A percentile compares a stretch with the other conserved stretches of the same genome.
Evolutionary conservation across 2,329 filamentous ascomycete species (phyloP).

Genomic region (Beauveria brongniartii): DNA sequence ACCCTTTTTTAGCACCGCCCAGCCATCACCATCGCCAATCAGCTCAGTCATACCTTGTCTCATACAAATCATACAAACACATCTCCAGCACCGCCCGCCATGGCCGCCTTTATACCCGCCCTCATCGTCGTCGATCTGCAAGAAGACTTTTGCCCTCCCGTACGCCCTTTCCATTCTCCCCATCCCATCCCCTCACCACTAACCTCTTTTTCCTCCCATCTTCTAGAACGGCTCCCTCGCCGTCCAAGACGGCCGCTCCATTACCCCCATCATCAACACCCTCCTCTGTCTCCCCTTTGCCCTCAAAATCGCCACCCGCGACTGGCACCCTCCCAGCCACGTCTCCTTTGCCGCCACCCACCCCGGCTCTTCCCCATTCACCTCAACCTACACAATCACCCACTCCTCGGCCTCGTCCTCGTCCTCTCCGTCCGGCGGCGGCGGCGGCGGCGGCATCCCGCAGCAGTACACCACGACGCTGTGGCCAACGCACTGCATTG

Average conservation of each 20-base stretch:
- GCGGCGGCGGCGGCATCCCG: too few relatives aligned
- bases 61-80: neutral
- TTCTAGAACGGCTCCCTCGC: constrained; percentile 73
- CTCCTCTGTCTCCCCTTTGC: constrained; percentile 66
- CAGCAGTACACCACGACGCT: constrained; percentile 53
- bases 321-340: constrained; percentile 79
- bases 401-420: constrained; percentile 41
- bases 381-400: constrained; percentile 52
- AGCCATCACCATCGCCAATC: neutral
- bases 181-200: neutral
- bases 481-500: constrained; percentile 89
- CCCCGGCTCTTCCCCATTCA: constrained; percentile 56
- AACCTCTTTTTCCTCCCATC: neutral
- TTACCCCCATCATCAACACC: constrained; percentile 63
- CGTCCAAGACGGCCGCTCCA: constrained; percentile 63
- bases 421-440: too few relatives aligned
- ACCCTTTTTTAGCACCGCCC: too few relatives aligned
- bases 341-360: constrained; percentile 87
- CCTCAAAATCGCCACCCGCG: constrained; percentile 76
- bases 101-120: constrained; percentile 26
- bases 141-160: constrained; percentile 89
- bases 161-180: constrained; percentile 35
- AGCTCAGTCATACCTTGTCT: neutral
- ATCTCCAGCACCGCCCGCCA: neutral
- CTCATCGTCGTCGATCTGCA: constrained; percentile 79